Evolutionary conservation across 1,284 basidiomycete species (phyloP).

Genomic region (Ceraceosorus guamensis): DNA sequence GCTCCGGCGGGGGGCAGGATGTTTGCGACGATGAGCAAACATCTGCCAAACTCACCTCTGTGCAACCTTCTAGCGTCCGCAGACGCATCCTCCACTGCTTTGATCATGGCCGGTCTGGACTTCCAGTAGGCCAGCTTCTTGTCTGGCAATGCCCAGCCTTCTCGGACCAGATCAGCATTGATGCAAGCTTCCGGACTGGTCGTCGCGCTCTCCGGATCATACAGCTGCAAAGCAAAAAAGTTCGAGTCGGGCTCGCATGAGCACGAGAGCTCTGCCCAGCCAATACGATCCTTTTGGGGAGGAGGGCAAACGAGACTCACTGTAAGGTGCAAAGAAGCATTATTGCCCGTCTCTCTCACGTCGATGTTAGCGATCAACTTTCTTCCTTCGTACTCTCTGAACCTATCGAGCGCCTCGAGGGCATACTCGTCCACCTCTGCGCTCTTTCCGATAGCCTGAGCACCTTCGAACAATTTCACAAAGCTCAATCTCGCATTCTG

Average conservation of each 20-base stretch:
- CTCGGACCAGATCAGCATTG: constrained; percentile 28
- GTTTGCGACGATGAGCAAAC: too few relatives aligned
- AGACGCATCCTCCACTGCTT: constrained; percentile 18
- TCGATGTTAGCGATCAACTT: constrained; percentile 45
- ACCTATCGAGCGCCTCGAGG: constrained; percentile 31
- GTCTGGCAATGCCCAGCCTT: constrained; percentile 34
- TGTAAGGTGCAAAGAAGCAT: constrained; percentile 12
- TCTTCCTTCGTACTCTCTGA: constrained; percentile 29
- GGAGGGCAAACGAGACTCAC: background rate
- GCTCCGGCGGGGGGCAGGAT: too few relatives aligned
- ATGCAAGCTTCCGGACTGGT: constrained; percentile 30
- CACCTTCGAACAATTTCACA: constrained; percentile 27
- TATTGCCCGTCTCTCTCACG: constrained; percentile 18
- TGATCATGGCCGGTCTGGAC: constrained; percentile 20
- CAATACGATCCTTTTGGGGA: background rate
- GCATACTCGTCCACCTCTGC: constrained; percentile 25
- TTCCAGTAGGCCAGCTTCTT: constrained; percentile 29
- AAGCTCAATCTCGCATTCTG: constrained; percentile 34
- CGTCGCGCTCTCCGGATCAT: constrained; percentile 28
- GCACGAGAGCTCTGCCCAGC: background rate
- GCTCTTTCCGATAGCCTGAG: constrained; percentile 10
- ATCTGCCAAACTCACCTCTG: constrained; percentile 17
- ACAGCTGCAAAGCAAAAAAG: constrained; percentile 12
- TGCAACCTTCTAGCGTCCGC: constrained; percentile 26
- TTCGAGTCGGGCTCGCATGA: background rate